These are phyloP conservation scores for Amylocarpus encephaloides DNA, from an alignment of 2,329 filamentous ascomycete species.

Conservation along the genomic window DNA sequence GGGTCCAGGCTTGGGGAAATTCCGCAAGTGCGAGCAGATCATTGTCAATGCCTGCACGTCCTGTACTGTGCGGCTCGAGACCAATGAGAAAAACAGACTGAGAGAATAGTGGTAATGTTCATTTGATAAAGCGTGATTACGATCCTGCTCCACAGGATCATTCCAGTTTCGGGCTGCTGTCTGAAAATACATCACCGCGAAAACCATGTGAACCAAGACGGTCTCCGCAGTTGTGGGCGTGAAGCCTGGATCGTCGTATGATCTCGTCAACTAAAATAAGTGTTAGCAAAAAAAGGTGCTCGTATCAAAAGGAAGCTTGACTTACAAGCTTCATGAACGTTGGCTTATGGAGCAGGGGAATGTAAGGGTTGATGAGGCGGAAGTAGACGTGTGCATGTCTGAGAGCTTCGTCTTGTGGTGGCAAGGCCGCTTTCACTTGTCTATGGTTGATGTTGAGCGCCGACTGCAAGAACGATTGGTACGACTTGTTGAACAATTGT, in stretches of 20 bases:
- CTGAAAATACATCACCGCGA: conserved; percentile 72
- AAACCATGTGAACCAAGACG: conserved; percentile 71
- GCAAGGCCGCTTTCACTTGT: conserved; percentile 52
- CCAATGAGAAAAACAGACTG: conserved; percentile 60
- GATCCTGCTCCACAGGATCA: conserved; percentile 45
- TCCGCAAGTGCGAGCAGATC: conserved; percentile 65
- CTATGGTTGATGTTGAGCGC: conserved; percentile 53
- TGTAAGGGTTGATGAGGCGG: conserved; percentile 61
- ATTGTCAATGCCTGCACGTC: conserved; percentile 69
- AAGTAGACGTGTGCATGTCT: conserved; percentile 73
- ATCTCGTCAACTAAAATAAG: conserved; percentile 46
- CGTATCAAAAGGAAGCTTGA: conserved; percentile 1
- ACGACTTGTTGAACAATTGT: conserved; percentile 63
- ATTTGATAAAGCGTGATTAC: conserved; percentile 61
- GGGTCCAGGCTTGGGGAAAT: conserved; percentile 72
- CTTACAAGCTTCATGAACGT: conserved; percentile 63
- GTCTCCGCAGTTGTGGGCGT: conserved; percentile 56
- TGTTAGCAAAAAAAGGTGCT: background rate
- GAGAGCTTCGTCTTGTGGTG: conserved; percentile 57
- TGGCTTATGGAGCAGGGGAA: conserved; percentile 71
- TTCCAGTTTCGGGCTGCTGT: conserved; percentile 64
- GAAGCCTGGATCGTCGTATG: conserved; percentile 65
- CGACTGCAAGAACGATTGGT: conserved; percentile 62
- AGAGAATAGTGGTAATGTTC: conserved; percentile 73
- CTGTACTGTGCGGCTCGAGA: conserved; percentile 53